phyloP scores from a whole-genome alignment of 2,329 filamentous ascomycete genomes.

The Scolecobasidium constrictum region DNA sequence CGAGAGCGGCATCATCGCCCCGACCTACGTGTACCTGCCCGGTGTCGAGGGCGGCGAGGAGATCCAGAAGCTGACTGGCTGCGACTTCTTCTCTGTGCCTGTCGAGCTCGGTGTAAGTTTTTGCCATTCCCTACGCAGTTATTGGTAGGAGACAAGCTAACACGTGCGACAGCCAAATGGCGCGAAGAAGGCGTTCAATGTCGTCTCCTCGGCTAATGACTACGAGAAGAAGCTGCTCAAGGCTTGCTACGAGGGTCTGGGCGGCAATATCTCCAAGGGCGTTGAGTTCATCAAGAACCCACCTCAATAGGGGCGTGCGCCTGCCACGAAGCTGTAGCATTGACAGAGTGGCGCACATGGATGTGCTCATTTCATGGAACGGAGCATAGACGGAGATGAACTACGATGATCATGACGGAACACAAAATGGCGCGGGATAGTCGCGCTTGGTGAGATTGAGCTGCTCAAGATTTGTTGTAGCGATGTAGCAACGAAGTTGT shows the following conservation, averaged over 20 bases:
- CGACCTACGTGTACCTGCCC: slow-evolving; percentile 89
- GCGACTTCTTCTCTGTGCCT: slow-evolving; percentile 91
- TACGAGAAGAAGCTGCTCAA: slow-evolving; percentile 83
- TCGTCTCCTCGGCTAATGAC: slow-evolving; percentile 65
- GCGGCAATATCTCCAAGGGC: slow-evolving; percentile 91
- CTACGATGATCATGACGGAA: no score
- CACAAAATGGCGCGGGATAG: no score
- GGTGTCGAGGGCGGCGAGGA: slow-evolving; percentile 80
- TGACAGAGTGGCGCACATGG: no score
- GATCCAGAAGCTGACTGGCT: slow-evolving; percentile 70
- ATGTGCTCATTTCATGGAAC: no score
- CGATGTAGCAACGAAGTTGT: no score
- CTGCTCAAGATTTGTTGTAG: no score
- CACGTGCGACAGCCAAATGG: slow-evolving; percentile 54
- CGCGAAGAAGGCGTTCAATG: slow-evolving; percentile 75
- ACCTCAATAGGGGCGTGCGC: slow-evolving; percentile 4
- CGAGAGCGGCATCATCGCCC: slow-evolving; percentile 86
- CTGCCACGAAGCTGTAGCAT: no score
- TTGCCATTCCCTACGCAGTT: slow-evolving; percentile 2
- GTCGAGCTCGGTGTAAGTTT: slow-evolving; percentile 83
- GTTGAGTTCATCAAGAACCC: slow-evolving; percentile 51
- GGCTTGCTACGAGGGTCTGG: slow-evolving; percentile 64
- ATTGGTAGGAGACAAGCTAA: slow-evolving; percentile 6
- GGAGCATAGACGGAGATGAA: no score
- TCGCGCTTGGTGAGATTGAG: no score